Evolutionary conservation across 805 yeast species (phyloP).

Genomic region (Zygosaccharomyces bisporus): DNA sequence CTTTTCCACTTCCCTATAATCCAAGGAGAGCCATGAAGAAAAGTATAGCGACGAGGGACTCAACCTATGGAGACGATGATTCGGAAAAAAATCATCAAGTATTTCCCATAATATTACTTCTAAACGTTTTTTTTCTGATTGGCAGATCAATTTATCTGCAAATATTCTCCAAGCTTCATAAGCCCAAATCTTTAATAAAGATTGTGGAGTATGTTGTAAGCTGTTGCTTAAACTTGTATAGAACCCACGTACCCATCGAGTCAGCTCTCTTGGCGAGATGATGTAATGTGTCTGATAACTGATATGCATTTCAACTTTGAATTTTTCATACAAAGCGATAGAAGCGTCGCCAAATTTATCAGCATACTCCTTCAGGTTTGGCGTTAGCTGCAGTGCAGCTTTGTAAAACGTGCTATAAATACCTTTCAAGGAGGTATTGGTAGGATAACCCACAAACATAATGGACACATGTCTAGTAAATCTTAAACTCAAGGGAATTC

Average conservation of each 20-base stretch:
- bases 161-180: constrained; percentile 80
- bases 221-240: constrained; percentile 45
- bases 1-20: constrained; percentile 53
- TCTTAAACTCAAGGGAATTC: constrained; percentile 53
- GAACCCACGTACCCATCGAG: constrained; percentile 83
- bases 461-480: constrained; percentile 65
- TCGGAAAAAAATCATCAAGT: constrained; percentile 45
- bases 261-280: constrained; percentile 85
- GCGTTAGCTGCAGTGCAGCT: constrained; percentile 58
- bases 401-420: constrained; percentile 60
- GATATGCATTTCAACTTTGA: constrained; percentile 41
- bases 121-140: constrained; percentile 50
- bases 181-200: constrained; percentile 63
- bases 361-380: constrained; percentile 54
- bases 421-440: constrained; percentile 51
- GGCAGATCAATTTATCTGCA: constrained; percentile 59
- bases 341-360: constrained; percentile 57
- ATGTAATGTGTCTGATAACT: constrained; percentile 55
- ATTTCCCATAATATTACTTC: constrained; percentile 35
- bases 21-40: constrained; percentile 70
- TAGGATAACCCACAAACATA: constrained; percentile 78
- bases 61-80: constrained; percentile 36
- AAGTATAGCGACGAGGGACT: constrained; percentile 55
- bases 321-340: constrained; percentile 54
- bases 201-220: constrained; percentile 39